Evolutionary conservation across 352 stramenopile genomes (phyloP).

Genomic region (Globisporangium iwayamae): DNA sequence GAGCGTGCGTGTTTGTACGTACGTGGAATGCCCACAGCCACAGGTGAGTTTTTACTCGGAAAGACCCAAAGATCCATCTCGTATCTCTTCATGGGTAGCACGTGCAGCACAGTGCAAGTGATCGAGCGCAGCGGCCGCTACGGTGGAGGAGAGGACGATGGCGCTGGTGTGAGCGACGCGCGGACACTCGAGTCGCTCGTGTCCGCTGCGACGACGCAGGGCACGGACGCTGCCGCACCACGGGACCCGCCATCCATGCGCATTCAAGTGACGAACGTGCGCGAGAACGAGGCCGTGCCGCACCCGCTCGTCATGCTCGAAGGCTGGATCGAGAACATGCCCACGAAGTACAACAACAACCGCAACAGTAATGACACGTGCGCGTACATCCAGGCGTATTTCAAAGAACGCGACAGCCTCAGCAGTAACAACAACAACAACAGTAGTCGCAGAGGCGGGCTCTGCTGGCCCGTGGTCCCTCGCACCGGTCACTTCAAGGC

Average conservation of each 20-base stretch:
- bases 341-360: neutral
- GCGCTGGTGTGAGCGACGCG: neutral
- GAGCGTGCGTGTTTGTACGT: neutral
- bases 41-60: neutral
- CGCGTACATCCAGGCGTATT: constrained; percentile 12
- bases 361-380: constrained; percentile 32
- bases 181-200: constrained; percentile 6
- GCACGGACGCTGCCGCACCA: neutral
- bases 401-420: neutral
- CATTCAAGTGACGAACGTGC: constrained; percentile 79
- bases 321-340: constrained; percentile 26
- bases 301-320: constrained; percentile 55
- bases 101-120: constrained; percentile 15
- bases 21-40: neutral
- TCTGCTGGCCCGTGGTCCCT: constrained; percentile 45
- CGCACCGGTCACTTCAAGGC: constrained; percentile 52
- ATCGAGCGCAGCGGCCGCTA: constrained; percentile 2
- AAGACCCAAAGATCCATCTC: neutral
- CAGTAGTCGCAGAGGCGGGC: neutral
- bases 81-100: constrained; percentile 6
- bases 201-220: neutral
- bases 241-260: neutral
- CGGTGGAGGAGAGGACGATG: neutral
- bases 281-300: constrained; percentile 66
- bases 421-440: neutral